Percentiles rank a stretch among this genome's conserved stretches.
Evolutionary conservation across 129 eudicot genomes (phyloP).

Genomic region (Tagetes erecta): DNA sequence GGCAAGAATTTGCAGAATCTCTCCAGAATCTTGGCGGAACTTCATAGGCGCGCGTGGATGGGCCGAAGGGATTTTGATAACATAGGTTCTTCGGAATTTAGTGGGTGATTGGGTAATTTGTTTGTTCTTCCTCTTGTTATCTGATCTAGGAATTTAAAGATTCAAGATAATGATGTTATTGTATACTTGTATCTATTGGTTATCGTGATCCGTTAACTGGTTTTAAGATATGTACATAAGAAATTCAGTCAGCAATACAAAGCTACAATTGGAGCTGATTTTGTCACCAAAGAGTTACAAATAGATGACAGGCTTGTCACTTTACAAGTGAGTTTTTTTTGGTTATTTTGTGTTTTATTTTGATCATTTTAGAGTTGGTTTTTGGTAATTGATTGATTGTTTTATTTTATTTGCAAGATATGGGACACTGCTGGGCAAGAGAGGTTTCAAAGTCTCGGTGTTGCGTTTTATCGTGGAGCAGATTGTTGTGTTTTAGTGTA

Average conservation of each 20-base stretch:
- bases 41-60: too few relatives aligned
- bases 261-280: slow-evolving; percentile 98
- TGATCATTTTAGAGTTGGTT: neutral
- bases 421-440: slow-evolving; percentile 99
- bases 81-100: too few relatives aligned
- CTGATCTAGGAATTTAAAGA: neutral
- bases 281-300: slow-evolving; percentile 91
- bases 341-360: neutral
- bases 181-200: slow-evolving; percentile 16
- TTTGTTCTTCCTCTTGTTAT: too few relatives aligned
- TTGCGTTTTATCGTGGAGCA: slow-evolving; percentile 98
- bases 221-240: slow-evolving; percentile 84
- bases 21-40: too few relatives aligned
- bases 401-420: slow-evolving; percentile 46
- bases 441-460: slow-evolving; percentile 99
- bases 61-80: too few relatives aligned
- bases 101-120: too few relatives aligned
- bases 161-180: neutral
- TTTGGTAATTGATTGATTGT: slow-evolving; percentile 34
- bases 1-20: too few relatives aligned
- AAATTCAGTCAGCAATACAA: slow-evolving; percentile 96
- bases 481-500: slow-evolving; percentile 95
- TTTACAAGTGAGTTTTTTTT: slow-evolving; percentile 62
- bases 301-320: slow-evolving; percentile 92
- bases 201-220: slow-evolving; percentile 35